Evolutionary conservation across 345 rosid genomes (phyloP), one percentile per base, ranked within the genome.

Genomic region (Durio zibethinus): DNA sequence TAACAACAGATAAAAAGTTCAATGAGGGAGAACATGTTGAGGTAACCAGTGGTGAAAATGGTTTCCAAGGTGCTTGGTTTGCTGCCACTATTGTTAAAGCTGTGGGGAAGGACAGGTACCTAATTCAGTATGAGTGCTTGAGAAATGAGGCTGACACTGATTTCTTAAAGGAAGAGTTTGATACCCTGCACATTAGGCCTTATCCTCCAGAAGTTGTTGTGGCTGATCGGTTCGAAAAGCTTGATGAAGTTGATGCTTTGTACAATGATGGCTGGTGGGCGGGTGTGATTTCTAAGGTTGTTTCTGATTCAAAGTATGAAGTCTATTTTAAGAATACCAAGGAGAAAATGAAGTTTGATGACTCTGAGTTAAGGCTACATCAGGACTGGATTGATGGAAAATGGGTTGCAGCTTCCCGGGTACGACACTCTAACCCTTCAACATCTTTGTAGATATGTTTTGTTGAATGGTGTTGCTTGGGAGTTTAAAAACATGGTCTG

Each of bases 251-350:
- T 60, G 85, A 95, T 86, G 98, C 98, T 52, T 81, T 82, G 52
- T 88, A 89, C 78, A 90, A 90, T 76, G 99, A 93, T 72, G 91
- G 90, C 38, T 95, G 98, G 99, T 93, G 99, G 97, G 88, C 89
- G 0, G 98, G 98, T 61, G 84, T 85, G 72, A 72, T 95, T 53
- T 64, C 76, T 27, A 89, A 84, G 86, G 88, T 91, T 80, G 86
- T 84, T 40, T 56, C 50, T 10, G 80, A 84, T 77, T 80, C 88
- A 31, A 87, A 70, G 74, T 95, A 90, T 57, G 2, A 53, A 6
- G 91, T 93, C 72, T 79, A 77, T 80, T 95, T 95, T 76, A 83
- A 76, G 76, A 81, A 78, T 35, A 83, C 88, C 20, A 8, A 66
- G 10, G 98, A 91, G 86, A 84, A 84, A 73, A 47, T 93, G 21